Base-by-base conservation (phyloP, 129 eudicot genomes). In the Flaveria bidentis region DNA sequence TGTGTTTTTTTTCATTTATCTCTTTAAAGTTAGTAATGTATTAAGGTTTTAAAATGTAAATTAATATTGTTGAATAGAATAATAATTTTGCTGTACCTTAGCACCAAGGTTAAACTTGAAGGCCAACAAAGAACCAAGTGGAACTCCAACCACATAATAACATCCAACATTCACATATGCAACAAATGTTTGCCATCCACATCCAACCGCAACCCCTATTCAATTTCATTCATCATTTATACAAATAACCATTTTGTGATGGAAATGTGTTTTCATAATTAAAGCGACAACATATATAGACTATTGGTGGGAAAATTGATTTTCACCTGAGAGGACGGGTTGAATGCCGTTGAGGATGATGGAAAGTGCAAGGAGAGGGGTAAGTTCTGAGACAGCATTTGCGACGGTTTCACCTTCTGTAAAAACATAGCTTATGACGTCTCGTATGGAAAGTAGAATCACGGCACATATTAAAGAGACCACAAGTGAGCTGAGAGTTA, bases 181-280 rank as follows among this genome's bases (percentile, higher is more conserved):
- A 5, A 88, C 93, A 78, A 88, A 88, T 36, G 83, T 53, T 78
- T 88, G 93, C 90, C 93, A 88, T 76, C 93, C 93, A 75, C 93
- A 88, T 26, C 93, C 93, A 63, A 88, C 93, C 0, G 90, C 93
- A 46, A 88, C 93, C 25, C 93, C 93, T 88, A 9, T 12, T 4
- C 22, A 23, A 2, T 7, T 6, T 44, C 1, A 44, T 47, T 28
- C 30, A 0, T 28, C 30, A 28, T 28, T 28, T 28, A 28, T 28
- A 28, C 30, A 28, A 28, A 28, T 28, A 28, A 28, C 30, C 30
- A 28, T 28, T 28, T 28, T 28, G 30, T 28, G 30, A 28, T 28
- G 30, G 30, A 28, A 28, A 28, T 47, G 6, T 63, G 11, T 58
- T 6, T 28, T 42, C 3, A 57, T 57, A n/a, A n/a, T n/a, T n/a